Evolutionary conservation across 306 rosid genomes (phyloP), one percentile per base, ranked within the genome.

Genomic region (Sophora flavescens): DNA sequence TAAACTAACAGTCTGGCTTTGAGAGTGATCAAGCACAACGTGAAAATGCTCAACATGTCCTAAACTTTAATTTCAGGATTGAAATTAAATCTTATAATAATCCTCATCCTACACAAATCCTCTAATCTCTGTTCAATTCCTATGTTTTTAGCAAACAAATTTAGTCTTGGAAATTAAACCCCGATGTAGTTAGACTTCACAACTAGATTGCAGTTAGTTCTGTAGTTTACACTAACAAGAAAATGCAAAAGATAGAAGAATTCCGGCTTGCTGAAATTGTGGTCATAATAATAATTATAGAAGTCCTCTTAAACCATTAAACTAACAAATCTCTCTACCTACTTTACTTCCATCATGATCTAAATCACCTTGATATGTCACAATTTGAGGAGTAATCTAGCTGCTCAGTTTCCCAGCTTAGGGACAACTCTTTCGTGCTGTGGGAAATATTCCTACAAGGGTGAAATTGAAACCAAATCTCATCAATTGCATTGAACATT

Each of bases 371-470:
- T 53, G 87, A 85, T 51, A 83, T 82, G 15, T 90, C 88, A 84
- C 74, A 71, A 63, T 81, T 62, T 60, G 91, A 80, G 12, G 93
- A 41, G 82, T 77, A 85, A 30, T 85, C 88, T 18, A 87, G 60
- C 52, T 76, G 84, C 62, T 87, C 96, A 48, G 38, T 85, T 77
- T 91, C 96, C 96, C 96, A 91, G 87, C 89, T 91, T 87, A 26
- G 96, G 80, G 11, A 93, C 96, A 68, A 91, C 96, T 76, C 85
- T 74, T 80, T 91, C 91, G 54, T 91, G 96, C 48, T 86, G 76
- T 0, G 96, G 96, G 63, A 84, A 53, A 77, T 91, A 91, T 54
- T 87, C 96, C 96, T 91, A 17, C 6, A 61, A 22, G 14, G 8
- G 8, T 13, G 15, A 78, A 53, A 5, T 5, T 13, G 15, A 78